Base-by-base conservation (phyloP, 768 basidiomycete species). In the Rhodosporidiobolus odoratus region DNA sequence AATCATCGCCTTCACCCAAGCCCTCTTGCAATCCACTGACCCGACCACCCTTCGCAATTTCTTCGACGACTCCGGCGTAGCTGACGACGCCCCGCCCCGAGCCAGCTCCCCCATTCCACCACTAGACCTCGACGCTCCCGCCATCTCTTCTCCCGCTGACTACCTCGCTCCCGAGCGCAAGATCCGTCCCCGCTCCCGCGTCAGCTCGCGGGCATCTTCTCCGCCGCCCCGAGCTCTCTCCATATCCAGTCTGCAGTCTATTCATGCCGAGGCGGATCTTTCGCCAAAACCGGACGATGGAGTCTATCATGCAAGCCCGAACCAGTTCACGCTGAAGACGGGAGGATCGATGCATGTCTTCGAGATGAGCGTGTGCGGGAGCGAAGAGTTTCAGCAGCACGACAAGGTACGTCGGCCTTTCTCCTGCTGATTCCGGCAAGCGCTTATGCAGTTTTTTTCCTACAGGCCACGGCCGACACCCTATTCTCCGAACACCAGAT, bases 321-420 rank as follows among this genome's bases (percentile, higher is more conserved):
- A 34, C 38, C 72, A 67, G 53, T 73, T 73, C 58, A 59, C 68
- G 34, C 64, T 74, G 12, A 64, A 57, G 54, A 65, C 66, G 8
- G 69, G 68, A 3, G 66, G 69, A 9, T 50, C 60, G 34, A 37
- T 59, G n/a, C 62, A 70, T 48, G 63, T 67, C 9, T 74, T 92
- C 74, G 87, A 93, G 78, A 79, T 94, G 68, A 88, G 90, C 74
- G 72, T 91, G 50, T 83, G 88, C 27, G 80, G 81, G 4, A 76
- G 77, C 4, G 79, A 79, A 19, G 77, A 76, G 15, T 77, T 78
- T 48, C 74, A 47, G n/a, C 45, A 47, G 12, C 43, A 53, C 45
- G 52, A 65, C 53, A 54, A 35, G 68, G 68, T 60, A 37, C n/a
- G 68, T n/a, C 4, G 6, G 10, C 25, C 4, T 34, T 2, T 17